Evolutionary conservation across 2,329 filamentous ascomycete genomes (phyloP), one percentile per base, ranked within the genome.

Genomic region (Ophiocordyceps australis): DNA sequence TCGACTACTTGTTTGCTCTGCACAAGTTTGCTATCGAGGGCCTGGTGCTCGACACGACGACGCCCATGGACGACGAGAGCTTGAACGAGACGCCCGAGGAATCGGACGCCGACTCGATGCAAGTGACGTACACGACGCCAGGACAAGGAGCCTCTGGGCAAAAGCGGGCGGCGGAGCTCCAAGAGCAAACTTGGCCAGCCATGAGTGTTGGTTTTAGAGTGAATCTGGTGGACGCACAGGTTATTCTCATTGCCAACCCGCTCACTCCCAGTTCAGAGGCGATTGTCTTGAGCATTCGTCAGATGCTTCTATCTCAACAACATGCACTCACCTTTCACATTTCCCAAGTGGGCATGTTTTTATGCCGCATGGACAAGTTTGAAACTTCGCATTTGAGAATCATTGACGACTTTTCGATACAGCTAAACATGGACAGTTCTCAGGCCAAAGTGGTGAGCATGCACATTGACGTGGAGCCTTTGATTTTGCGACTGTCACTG

Each of bases 301-400:
- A 98, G 46, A 72, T 95, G 9, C 62, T 95, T 3, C 63, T 95
- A 9, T 92, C 86, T 3, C 79, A 92, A 40, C 91, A 98, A 47
- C 82, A 95, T 54, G 81, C 86, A 7, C 65, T 91, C 38, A 94
- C 89, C 1, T 65, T 99, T 43, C 86, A 98, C 43, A 72, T 98
- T 3, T 85, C 82, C 7, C 75, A 95, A 42, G 69, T 95, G 27
- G 89, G 89, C 38, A 98, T 99, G 89, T 99, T 94, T 47, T 52
- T 98, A 17, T 98, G 91, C 45, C 78, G 89, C 9, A 98, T 99
- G 89, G 91, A 99, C 49, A 80, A 74, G 34, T 95, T 95, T 38
- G 86, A 98, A 38, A 83, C 79, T 4, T 85, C 76, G 21, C 72
- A 82, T 20, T 62, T 98, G 24, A 74, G 89, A 12, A 93, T 99